Evolutionary conservation across 306 rosid species (phyloP).

Genomic region (Oxytropis ochrocephala): DNA sequence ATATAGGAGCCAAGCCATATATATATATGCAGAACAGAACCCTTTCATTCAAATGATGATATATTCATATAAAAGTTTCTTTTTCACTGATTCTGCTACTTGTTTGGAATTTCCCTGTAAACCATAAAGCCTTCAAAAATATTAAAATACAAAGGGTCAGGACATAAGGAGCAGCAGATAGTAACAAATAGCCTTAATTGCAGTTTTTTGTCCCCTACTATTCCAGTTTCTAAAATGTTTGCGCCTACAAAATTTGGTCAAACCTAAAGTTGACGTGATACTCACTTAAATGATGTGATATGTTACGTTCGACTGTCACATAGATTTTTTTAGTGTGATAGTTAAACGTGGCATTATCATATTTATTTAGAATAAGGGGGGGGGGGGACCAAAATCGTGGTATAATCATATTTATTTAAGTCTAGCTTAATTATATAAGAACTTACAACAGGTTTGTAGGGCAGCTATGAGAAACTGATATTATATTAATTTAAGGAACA

Average conservation of each 20-base stretch:
- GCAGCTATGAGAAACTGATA: slow-evolving; percentile 18
- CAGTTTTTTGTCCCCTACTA: no score
- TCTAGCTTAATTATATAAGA: slow-evolving; percentile 23
- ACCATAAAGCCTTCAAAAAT: slow-evolving; percentile 13
- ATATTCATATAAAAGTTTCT: neutral
- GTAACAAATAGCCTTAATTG: no score
- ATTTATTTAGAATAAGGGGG: no score
- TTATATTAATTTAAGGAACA: slow-evolving; percentile 47
- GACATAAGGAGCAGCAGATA: neutral
- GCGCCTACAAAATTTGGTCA: no score
- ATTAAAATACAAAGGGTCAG: slow-evolving; percentile 1
- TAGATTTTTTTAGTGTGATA: neutral
- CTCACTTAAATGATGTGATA: no score
- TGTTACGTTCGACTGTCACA: no score
- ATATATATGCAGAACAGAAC: neutral
- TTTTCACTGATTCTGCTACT: slow-evolving; percentile 17
- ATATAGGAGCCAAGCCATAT: slow-evolving; percentile 19
- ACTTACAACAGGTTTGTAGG: slow-evolving; percentile 52
- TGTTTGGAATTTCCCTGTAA: slow-evolving; percentile 23
- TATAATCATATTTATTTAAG: neutral
- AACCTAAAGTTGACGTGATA: no score
- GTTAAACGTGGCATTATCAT: no score
- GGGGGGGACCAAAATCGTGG: no score
- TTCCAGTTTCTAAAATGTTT: no score
- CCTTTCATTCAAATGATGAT: neutral